phyloP scores from a whole-genome alignment of 1,139 yeast species.

The Waltiozyma sp. region DNA sequence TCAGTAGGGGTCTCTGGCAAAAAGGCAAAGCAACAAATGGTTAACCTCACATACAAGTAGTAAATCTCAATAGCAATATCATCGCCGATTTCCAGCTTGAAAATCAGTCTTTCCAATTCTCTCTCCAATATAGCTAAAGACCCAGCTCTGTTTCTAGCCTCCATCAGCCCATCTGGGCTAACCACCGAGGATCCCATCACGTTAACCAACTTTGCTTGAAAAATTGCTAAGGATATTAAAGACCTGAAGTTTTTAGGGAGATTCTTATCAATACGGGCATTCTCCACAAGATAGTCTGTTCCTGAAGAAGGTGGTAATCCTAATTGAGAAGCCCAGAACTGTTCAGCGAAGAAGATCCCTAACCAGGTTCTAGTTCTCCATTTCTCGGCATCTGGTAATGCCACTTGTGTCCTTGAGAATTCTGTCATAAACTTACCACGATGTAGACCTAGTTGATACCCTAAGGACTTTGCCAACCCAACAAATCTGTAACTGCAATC shows the following conservation, averaged over 20 bases:
- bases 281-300: constrained; percentile 73
- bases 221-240: constrained; percentile 61
- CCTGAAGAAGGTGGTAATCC: constrained; percentile 85
- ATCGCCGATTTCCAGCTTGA: constrained; percentile 43
- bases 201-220: constrained; percentile 74
- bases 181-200: constrained; percentile 87
- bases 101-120: constrained; percentile 62
- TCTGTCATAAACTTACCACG: constrained; percentile 88
- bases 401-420: constrained; percentile 81
- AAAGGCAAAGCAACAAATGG: constrained; percentile 84
- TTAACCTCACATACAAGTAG: constrained; percentile 64
- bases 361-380: constrained; percentile 95
- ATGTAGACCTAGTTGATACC: constrained; percentile 85
- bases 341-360: constrained; percentile 79
- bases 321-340: constrained; percentile 79
- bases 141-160: constrained; percentile 74
- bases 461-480: constrained; percentile 75
- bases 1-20: constrained; percentile 85
- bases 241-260: constrained; percentile 68
- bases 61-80: constrained; percentile 72
- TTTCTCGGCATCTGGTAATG: constrained; percentile 80
- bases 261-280: constrained; percentile 56
- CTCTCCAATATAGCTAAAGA: constrained; percentile 65
- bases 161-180: constrained; percentile 83
- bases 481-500: constrained; percentile 85